phyloP scores from a whole-genome alignment of 768 basidiomycete species.

The Polyporus arcularius region DNA sequence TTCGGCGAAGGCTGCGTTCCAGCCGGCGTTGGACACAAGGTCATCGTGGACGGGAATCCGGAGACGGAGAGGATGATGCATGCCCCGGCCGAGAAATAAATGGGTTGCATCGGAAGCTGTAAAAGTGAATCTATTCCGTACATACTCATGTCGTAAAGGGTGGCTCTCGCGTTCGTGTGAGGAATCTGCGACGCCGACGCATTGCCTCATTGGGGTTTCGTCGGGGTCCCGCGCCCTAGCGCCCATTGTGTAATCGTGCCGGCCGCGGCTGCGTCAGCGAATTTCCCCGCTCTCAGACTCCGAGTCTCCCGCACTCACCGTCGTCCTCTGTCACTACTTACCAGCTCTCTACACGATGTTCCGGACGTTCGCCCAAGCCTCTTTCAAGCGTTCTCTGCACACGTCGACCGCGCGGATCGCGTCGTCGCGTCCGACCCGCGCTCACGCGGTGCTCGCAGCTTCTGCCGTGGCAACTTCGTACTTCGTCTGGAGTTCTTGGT shows the following conservation, averaged over 20 bases:
- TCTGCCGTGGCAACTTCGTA: conserved; percentile 34
- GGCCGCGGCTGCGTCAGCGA: conserved; percentile 16
- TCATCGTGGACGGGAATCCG: conserved; percentile 55
- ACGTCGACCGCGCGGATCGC: conserved; percentile 35
- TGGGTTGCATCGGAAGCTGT: not conserved
- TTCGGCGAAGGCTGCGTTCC: conserved; percentile 80
- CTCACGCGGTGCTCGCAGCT: conserved; percentile 30
- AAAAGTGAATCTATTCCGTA: too few species aligned
- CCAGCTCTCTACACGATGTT: conserved; percentile 44
- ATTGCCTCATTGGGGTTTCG: not conserved
- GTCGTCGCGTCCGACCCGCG: conserved; percentile 17
- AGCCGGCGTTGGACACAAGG: conserved; percentile 70
- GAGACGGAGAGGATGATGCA: conserved; percentile 37
- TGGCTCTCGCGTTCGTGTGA: not conserved
- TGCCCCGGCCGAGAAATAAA: conserved; percentile 19
- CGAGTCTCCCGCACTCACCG: conserved; percentile 13
- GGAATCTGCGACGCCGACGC: not conserved
- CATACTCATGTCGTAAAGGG: too few species aligned
- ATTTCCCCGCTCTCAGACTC: conserved; percentile 2
- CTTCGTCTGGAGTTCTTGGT: conserved; percentile 33
- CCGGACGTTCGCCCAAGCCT: conserved; percentile 51
- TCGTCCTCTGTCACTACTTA: not conserved
- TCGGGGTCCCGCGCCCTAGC: conserved; percentile 11
- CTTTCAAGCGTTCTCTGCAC: conserved; percentile 55
- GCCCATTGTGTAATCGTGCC: conserved; percentile 3